These are phyloP conservation scores for Brassica nigra DNA, from an alignment of 345 rosid species.

Conservation along the genomic window DNA sequence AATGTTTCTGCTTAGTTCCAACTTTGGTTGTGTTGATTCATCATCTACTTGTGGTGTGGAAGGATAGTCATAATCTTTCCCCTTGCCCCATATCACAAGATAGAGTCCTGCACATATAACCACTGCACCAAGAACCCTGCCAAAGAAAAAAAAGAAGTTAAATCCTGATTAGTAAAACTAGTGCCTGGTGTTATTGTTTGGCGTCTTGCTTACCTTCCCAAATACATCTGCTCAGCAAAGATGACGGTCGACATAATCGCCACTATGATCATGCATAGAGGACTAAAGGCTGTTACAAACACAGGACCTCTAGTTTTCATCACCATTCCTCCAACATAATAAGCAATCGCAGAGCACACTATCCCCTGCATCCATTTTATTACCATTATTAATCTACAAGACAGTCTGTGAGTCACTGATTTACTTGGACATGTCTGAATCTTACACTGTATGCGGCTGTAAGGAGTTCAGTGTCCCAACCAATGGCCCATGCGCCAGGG, in stretches of 20 bases:
- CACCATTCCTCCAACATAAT: slow-evolving; percentile 1
- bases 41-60: neutral
- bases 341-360: neutral
- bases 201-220: neutral
- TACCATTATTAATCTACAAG: neutral
- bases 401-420: neutral
- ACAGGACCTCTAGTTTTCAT: neutral
- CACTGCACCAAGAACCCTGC: neutral
- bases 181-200: neutral
- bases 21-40: neutral
- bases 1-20: neutral
- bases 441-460: neutral
- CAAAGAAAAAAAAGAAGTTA: neutral
- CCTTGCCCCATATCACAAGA: neutral
- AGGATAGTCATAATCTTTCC: neutral
- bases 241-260: neutral
- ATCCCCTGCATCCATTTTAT: neutral
- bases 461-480: slow-evolving; percentile 1
- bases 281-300: neutral
- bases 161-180: neutral
- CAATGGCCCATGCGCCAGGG: neutral
- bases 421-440: neutral
- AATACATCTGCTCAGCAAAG: neutral
- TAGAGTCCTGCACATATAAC: slow-evolving; percentile 2
- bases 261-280: neutral